Base-by-base conservation (phyloP, 2,329 filamentous ascomycete genomes). In the Exophiala bonariae region DNA sequence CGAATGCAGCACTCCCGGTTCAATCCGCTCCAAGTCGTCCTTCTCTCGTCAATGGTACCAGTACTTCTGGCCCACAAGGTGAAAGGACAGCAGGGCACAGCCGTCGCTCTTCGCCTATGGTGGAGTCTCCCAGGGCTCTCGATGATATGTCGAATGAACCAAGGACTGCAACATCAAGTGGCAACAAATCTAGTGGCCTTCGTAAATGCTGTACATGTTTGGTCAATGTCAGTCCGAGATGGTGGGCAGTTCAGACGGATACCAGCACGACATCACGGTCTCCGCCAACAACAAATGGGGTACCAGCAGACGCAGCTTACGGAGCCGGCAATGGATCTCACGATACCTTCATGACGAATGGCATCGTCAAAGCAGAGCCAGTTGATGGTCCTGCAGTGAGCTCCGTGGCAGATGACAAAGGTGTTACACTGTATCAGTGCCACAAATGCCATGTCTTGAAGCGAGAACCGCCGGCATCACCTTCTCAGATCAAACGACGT, bases 371-470 rank as follows among this genome's bases (percentile, higher is more conserved):
- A 60, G 50, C 37, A 47, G 60, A 46, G 57, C 59, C 37, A 57
- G 63, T 44, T 34, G 58, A 44, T 39, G 52, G 16, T 32, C 42
- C 56, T 16, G 35, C 53, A n/a, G 51, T 61, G 8, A 49, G 46
- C 19, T 48, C 32, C 13, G 48, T 50, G 59, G 47, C 59, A 54
- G 59, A 66, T 58, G 50, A 52, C 31, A 41, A 54, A 14, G 41
- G 57, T 7, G 41, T 49, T 16, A 17, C 78, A 22, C 78, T 76
- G 52, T 85, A 81, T 55, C 85, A 89, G 65, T 91, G 87, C 59
- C 87, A 91, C 67, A 87, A 88, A 64, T 91, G 87, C 53, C 75
- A 79, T 72, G 55, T 76, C 69, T 22, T 77, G 77, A 47, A 74
- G 49, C 37, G 52, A 41, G 50, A 54, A 58, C 55, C 63, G 3